Evolutionary conservation across 2,329 filamentous ascomycete species (phyloP).

Genomic region (Aspergillus phoenicis): DNA sequence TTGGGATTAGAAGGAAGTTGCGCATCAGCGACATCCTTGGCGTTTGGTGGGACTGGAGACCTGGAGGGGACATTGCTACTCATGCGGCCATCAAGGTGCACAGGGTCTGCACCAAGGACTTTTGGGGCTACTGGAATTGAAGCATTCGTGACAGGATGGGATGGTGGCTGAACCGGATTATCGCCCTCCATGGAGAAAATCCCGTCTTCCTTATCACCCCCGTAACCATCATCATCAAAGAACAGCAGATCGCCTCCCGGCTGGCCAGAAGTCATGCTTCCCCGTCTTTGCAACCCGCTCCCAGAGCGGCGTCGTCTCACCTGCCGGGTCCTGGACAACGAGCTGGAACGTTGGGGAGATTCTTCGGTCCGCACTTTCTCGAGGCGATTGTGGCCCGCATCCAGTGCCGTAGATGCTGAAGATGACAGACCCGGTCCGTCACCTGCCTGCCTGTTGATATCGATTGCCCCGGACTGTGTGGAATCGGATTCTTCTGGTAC

Average conservation of each 20-base stretch:
- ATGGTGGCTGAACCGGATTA: constrained; percentile 18
- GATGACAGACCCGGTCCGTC: constrained; percentile 39
- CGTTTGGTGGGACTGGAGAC: constrained; percentile 5
- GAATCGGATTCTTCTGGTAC: constrained; percentile 22
- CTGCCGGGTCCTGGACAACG: constrained; percentile 33
- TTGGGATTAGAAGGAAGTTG: constrained; percentile 70
- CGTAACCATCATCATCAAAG: constrained; percentile 85
- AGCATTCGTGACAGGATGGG: constrained; percentile 18
- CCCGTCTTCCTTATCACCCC: constrained; percentile 72
- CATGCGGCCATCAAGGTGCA: neutral
- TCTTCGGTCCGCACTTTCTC: constrained; percentile 39
- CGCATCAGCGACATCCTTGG: constrained; percentile 25
- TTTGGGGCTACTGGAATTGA: neutral
- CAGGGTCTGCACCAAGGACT: neutral
- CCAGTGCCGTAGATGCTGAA: constrained; percentile 42
- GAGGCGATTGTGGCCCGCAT: constrained; percentile 35
- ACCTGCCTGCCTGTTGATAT: constrained; percentile 29
- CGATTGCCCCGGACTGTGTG: constrained; percentile 29
- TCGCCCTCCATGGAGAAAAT: constrained; percentile 70
- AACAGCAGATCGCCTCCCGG: constrained; percentile 86
- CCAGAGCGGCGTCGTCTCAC: constrained; percentile 77
- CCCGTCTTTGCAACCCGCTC: constrained; percentile 75
- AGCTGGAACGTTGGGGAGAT: constrained; percentile 49
- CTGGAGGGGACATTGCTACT: constrained; percentile 8
- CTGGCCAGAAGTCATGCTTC: constrained; percentile 68